Base-by-base conservation (phyloP, 139 green algal genomes). In the Mesotaenium endlicherianum region DNA sequence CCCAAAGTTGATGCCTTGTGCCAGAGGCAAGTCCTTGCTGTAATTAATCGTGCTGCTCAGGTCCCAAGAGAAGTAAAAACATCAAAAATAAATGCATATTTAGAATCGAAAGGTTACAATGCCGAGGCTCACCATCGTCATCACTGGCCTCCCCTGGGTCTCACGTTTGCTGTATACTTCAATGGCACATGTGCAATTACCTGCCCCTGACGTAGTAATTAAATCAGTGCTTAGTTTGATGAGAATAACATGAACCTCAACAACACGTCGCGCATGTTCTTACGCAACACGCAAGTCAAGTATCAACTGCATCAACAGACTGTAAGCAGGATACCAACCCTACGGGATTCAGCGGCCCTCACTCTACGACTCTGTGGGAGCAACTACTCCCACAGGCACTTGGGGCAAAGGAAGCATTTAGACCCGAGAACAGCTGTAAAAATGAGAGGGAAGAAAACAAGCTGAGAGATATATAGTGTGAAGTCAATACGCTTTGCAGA, bases 31-130 rank as follows among this genome's bases (percentile, higher is more conserved):
- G 26, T 64, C 44, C 26, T 47, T 77, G 55, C 82, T 45, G 49
- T 87, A 87, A 39, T 87, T 87, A 43, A 87, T 87, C n/a, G 82
- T 87, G 67, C 71, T 85, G 79, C 5, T 11, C 43, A 47, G 17
- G 60, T 14, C 36, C 41, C 6, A 5, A 72, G 11, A 72, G 5
- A 11, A n/a, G 43, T 14, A 11, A 72, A 6, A 38, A 11, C 41
- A 11, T 72, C 20, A 5, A 72, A 40, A 72, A 72, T n/a, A 40
- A 5, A 47, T 11, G 5, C 8, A 72, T 8, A 5, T 72, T 72
- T 72, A 72, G 11, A n/a, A n/a, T n/a, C n/a, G n/a, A n/a, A n/a
- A n/a, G n/a, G n/a, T n/a, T n/a, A n/a, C n/a, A n/a, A n/a, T n/a
- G n/a, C n/a, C n/a, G n/a, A n/a, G n/a, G n/a, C n/a, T n/a, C n/a